Evolutionary conservation across 176 grass and related monocot species (phyloP), one percentile per base, ranked within the genome.

Genomic region (Aegilops bicornis): DNA sequence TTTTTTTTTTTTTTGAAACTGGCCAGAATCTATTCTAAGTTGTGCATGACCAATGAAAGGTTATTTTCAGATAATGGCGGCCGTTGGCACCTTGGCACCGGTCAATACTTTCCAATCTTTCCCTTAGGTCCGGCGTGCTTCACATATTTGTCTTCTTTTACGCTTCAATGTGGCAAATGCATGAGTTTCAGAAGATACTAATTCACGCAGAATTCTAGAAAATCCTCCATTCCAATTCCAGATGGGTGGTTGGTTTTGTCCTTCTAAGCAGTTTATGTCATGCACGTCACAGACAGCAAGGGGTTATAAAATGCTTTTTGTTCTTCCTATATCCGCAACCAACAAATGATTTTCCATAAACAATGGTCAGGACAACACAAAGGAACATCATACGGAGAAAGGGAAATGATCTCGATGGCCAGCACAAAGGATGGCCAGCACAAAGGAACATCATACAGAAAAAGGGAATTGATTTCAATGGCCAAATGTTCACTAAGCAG

Each of bases 31-130:
- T 66, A 79, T 75, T 76, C 16, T 45, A 81, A 67, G 83, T 63
- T 72, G 61, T 22, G 8, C 39, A 64, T 70, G 79, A 65, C 60
- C 67, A 87, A 72, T 84, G 64, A 73, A 79, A 62, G 43, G 87
- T 85, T 88, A 91, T 85, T 91, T 87, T 63, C 77, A 81, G 89
- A 63, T 84, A 80, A 91, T 62, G 61, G 20, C 63, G 62, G 20
- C 68, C 2, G 35, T 40, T 87, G 75, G 69, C 85, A 69, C 14
- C 80, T 67, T 50, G 81, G 47, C 31, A 39, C 17, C 3, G 5
- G 58, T 37, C 59, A 48, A 8, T 2, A 17, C 22, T 75, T 10
- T 23, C 24, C 4, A n/a, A n/a, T 74, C 36, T 60, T 59, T 7
- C 74, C 74, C 27, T 37, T 83, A 0, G 23, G 37, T 6, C n/a